phyloP scores from a whole-genome alignment of 202 grass and related monocot genomes.

The Carex arenaria region DNA sequence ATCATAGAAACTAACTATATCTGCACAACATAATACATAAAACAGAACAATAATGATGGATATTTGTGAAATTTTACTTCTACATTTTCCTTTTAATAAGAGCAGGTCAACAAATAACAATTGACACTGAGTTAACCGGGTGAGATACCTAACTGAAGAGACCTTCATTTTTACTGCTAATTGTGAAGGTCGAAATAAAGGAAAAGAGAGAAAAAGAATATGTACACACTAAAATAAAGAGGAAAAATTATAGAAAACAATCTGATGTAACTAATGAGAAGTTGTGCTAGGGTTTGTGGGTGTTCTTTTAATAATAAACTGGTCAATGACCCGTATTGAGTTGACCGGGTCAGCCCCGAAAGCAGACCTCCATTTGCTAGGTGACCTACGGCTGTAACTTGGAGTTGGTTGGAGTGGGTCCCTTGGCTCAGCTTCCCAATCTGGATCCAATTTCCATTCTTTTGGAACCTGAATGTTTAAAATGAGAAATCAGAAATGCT shows the following conservation, averaged over 20 bases:
- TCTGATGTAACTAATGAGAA: conserved; percentile 7
- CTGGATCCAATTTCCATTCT: conserved; percentile 94
- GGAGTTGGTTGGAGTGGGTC: conserved; percentile 44
- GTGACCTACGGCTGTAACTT: conserved; percentile 68
- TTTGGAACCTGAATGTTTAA: conserved; percentile 62
- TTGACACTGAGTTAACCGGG: neutral
- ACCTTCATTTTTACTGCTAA: neutral
- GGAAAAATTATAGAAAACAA: neutral
- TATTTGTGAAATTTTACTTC: neutral
- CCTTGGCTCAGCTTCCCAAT: conserved; percentile 85
- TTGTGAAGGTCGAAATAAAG: neutral
- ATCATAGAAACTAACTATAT: neutral
- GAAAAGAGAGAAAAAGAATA: neutral
- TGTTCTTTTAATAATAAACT: conserved; percentile 64
- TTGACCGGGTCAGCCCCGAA: conserved; percentile 53
- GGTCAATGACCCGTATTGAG: conserved; percentile 56
- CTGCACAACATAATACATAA: neutral
- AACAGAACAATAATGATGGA: too few relatives aligned
- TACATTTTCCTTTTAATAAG: neutral
- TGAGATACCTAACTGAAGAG: neutral
- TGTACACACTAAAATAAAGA: neutral
- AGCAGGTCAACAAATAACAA: neutral
- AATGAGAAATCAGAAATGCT: neutral
- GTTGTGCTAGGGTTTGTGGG: conserved; percentile 9
- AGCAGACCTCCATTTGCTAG: conserved; percentile 81